phyloP scores from a whole-genome alignment of 345 rosid genomes.

The Brassica juncea region DNA sequence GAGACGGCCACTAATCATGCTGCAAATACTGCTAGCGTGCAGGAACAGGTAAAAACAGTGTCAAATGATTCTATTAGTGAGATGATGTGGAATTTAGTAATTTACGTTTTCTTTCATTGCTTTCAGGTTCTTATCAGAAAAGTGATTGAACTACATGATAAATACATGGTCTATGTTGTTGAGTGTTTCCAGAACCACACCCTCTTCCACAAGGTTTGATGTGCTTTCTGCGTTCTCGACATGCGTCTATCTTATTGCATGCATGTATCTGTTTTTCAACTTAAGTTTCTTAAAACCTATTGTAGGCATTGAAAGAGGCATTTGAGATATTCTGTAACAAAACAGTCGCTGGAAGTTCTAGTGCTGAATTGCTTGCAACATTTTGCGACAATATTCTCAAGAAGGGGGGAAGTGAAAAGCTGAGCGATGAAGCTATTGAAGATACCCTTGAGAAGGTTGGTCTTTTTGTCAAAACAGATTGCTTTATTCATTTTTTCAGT shows the following conservation, averaged over 20 bases:
- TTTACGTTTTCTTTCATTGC: conserved; percentile 25
- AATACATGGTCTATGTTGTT: conserved; percentile 70
- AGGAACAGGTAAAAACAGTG: conserved; percentile 70
- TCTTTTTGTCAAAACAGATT: not conserved
- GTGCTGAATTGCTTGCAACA: conserved; percentile 47
- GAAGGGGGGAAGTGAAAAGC: conserved; percentile 48
- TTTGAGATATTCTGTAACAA: conserved; percentile 50
- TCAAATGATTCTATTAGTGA: not conserved
- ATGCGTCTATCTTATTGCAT: conserved; percentile 11
- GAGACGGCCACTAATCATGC: conserved; percentile 37
- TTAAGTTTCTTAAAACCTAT: conserved; percentile 2
- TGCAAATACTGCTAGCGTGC: conserved; percentile 58
- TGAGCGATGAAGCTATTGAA: conserved; percentile 48
- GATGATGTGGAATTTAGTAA: not conserved
- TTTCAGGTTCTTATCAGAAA: conserved; percentile 78
- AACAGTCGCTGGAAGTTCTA: conserved; percentile 49
- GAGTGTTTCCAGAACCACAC: conserved; percentile 80
- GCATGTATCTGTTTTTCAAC: not conserved
- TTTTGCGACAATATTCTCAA: conserved; percentile 49
- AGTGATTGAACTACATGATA: conserved; percentile 84
- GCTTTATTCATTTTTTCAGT: not conserved
- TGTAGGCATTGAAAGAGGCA: conserved; percentile 46
- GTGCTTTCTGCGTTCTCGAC: not conserved
- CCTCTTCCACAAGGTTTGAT: conserved; percentile 67
- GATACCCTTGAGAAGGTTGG: conserved; percentile 47